Conservation (phyloP, 1,284 basidiomycete species). For the Coriolopsis trogii region DNA sequence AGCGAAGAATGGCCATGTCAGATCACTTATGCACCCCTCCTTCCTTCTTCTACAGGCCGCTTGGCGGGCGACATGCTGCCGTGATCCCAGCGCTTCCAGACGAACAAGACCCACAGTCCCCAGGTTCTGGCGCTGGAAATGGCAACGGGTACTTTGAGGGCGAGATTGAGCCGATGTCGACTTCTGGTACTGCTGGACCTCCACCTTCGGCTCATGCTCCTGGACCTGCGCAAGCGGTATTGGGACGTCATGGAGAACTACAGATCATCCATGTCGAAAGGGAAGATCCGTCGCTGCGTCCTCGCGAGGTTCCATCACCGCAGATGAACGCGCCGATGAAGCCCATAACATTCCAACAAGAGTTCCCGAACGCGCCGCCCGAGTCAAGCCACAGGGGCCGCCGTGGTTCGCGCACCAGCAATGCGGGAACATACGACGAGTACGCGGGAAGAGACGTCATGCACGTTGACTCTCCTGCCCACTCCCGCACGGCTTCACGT, state of each 20-base stretch:
- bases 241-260: slow-evolving; percentile 26
- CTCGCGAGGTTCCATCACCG: slow-evolving; percentile 18
- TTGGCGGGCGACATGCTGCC: slow-evolving; percentile 76
- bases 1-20: slow-evolving; percentile 7
- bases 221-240: slow-evolving; percentile 12
- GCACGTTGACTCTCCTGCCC: slow-evolving; percentile 22
- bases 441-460: slow-evolving; percentile 17
- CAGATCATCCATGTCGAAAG: slow-evolving; percentile 33
- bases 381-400: slow-evolving; percentile 23
- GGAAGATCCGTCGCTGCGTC: slow-evolving; percentile 25
- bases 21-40: slow-evolving; percentile 11
- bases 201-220: slow-evolving; percentile 2
- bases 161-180: slow-evolving; percentile 13
- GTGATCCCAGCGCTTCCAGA: slow-evolving; percentile 77
- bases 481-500: slow-evolving; percentile 25
- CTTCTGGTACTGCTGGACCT: neutral
- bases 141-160: slow-evolving; percentile 17
- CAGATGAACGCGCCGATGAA: slow-evolving; percentile 23
- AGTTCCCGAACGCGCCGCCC: slow-evolving; percentile 28
- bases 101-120: slow-evolving; percentile 51
- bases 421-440: slow-evolving; percentile 26
- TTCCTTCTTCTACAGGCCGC: slow-evolving; percentile 50
- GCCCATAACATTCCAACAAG: slow-evolving; percentile 34
- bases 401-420: slow-evolving; percentile 25
- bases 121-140: slow-evolving; percentile 12